Evolutionary conservation across 305 asterid genomes (phyloP).

Genomic region (Andrographis paniculata): DNA sequence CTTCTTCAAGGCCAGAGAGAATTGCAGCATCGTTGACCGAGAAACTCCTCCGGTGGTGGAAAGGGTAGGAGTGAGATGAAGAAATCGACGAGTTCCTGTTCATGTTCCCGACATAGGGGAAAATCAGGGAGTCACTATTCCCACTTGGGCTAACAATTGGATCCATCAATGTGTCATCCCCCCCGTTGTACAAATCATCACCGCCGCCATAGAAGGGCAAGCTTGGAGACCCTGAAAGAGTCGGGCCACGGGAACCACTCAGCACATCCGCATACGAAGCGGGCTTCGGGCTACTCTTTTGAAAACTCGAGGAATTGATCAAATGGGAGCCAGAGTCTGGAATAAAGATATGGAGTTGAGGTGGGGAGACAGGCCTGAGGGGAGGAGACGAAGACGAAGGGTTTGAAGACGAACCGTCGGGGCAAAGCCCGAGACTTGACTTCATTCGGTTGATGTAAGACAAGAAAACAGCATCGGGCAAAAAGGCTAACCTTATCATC

Average conservation of each 20-base stretch:
- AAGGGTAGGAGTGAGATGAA: constrained; percentile 27
- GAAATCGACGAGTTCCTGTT: constrained; percentile 20
- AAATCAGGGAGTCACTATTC: constrained; percentile 63
- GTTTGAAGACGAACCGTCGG: constrained; percentile 26
- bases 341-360: constrained; percentile 34
- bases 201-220: constrained; percentile 41
- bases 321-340: constrained; percentile 54
- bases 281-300: constrained; percentile 41
- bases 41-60: constrained; percentile 76
- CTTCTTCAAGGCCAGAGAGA: constrained; percentile 42
- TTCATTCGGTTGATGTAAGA: constrained; percentile 60
- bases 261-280: constrained; percentile 49
- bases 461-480: constrained; percentile 51
- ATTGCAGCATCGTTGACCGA: constrained; percentile 76
- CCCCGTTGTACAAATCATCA: constrained; percentile 32
- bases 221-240: constrained; percentile 32
- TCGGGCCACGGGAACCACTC: constrained; percentile 24
- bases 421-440: constrained; percentile 31
- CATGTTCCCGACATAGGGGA: constrained; percentile 53
- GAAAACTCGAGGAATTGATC: constrained; percentile 40
- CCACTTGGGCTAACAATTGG: constrained; percentile 79
- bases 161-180: constrained; percentile 54
- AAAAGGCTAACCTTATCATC: constrained; percentile 81
- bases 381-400: constrained; percentile 35
- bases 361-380: constrained; percentile 29